phyloP scores from a whole-genome alignment of 306 rosid genomes.

The Oemleria cerasiformis region DNA sequence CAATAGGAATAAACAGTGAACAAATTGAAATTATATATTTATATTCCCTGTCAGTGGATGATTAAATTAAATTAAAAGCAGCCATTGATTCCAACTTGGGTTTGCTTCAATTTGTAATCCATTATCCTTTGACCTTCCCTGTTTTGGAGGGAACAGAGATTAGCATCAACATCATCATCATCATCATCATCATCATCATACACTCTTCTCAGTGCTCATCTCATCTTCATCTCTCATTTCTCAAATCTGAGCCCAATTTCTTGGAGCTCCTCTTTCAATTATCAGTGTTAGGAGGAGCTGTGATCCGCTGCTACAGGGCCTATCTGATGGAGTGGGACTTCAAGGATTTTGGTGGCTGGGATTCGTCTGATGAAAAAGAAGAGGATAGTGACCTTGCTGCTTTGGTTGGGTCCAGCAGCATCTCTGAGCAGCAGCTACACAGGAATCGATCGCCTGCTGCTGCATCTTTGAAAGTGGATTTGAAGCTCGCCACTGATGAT shows the following conservation, averaged over 20 bases:
- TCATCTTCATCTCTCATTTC: conserved; percentile 11
- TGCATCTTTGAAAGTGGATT: background rate
- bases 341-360: conserved; percentile 57
- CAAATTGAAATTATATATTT: background rate
- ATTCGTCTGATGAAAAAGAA: conserved; percentile 37
- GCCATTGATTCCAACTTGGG: conserved; percentile 31
- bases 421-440: conserved; percentile 11
- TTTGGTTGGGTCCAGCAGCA: conserved; percentile 22
- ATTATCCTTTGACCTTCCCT: conserved; percentile 25
- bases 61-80: conserved; percentile 16
- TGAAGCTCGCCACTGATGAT: conserved; percentile 13
- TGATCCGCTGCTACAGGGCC: no score
- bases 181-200: background rate
- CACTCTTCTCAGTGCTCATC: no score
- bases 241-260: conserved; percentile 27
- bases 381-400: conserved; percentile 24
- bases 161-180: background rate
- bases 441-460: conserved; percentile 13
- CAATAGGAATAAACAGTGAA: background rate
- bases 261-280: conserved; percentile 30
- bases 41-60: background rate
- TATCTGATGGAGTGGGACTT: conserved; percentile 80
- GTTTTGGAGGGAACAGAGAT: conserved; percentile 27
- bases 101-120: conserved; percentile 8
- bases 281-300: background rate